Conservation (phyloP, 257 asterid genomes). For the Cinchona pubescens region DNA sequence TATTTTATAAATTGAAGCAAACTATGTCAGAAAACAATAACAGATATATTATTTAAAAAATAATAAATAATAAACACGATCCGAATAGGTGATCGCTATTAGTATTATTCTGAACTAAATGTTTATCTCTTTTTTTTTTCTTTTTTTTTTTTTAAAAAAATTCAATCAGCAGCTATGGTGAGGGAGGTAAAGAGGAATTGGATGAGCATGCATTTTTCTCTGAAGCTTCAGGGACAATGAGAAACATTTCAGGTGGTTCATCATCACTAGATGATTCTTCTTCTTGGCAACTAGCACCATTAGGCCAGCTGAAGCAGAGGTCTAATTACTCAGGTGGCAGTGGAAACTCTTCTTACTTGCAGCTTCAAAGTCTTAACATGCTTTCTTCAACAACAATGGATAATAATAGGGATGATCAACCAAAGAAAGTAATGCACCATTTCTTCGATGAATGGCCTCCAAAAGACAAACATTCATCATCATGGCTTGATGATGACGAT, state of each 20-base stretch:
- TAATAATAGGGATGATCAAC: conserved; percentile 45
- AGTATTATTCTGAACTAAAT: too few relatives aligned
- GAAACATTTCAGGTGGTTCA: conserved; percentile 32
- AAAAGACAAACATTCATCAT: conserved; percentile 46
- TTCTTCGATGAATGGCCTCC: conserved; percentile 80
- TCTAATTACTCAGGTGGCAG: conserved; percentile 25
- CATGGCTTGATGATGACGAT: conserved; percentile 41
- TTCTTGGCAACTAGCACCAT: conserved; percentile 46
- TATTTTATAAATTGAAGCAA: too few relatives aligned
- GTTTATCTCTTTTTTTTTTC: too few relatives aligned
- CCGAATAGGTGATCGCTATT: too few relatives aligned
- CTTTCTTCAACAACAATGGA: conserved; percentile 8
- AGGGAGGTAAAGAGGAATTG: conserved; percentile 41
- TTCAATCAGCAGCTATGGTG: conserved; percentile 30
- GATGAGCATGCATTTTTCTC: conserved; percentile 53
- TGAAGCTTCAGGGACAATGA: conserved; percentile 43
- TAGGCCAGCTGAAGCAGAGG: conserved; percentile 41
- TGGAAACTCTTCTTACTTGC: conserved; percentile 21
- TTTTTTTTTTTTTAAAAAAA: too few relatives aligned
- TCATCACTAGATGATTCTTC: conserved; percentile 24
- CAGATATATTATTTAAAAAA: too few relatives aligned
- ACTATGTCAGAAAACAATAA: too few relatives aligned
- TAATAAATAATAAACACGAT: too few relatives aligned
- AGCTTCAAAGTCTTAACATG: conserved; percentile 25
- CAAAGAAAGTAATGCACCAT: conserved; percentile 88